Evolutionary conservation across 1,139 yeast species (phyloP).

Genomic region (Pichia inconspicua): DNA sequence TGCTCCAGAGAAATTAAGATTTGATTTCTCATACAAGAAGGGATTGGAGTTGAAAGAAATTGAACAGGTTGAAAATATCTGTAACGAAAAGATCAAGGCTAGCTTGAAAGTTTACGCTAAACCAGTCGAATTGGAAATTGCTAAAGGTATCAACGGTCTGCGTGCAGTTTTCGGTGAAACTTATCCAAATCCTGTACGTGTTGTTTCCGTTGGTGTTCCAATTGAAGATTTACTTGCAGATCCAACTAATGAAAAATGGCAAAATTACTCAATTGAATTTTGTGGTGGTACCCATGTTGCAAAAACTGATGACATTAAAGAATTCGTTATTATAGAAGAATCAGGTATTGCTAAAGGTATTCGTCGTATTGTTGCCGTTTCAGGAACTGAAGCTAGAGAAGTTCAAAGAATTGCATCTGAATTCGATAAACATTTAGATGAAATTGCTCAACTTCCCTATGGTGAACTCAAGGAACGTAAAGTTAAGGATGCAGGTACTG

Average conservation of each 20-base stretch:
- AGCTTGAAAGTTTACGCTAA: conserved; percentile 70
- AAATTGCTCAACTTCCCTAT: conserved; percentile 46
- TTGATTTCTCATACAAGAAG: conserved; percentile 90
- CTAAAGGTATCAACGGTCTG: conserved; percentile 70
- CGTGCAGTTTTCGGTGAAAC: conserved; percentile 99
- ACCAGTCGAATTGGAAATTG: conserved; percentile 69
- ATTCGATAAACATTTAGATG: conserved; percentile 52
- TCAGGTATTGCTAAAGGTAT: conserved; percentile 98
- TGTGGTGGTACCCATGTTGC: conserved; percentile 99
- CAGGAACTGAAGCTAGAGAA: conserved; percentile 83
- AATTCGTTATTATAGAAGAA: conserved; percentile 83
- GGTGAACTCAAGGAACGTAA: conserved; percentile 69
- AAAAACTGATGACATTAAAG: conserved; percentile 88
- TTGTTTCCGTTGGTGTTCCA: conserved; percentile 88
- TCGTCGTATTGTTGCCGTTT: conserved; percentile 94
- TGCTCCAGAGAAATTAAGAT: conserved; percentile 89
- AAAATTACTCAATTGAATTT: conserved; percentile 75
- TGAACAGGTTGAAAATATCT: conserved; percentile 64
- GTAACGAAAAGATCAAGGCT: conserved; percentile 62
- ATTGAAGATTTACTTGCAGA: conserved; percentile 69
- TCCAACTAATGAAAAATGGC: conserved; percentile 72
- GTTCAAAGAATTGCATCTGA: conserved; percentile 79
- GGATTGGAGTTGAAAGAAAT: conserved; percentile 67
- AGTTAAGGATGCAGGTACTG: conserved; percentile 77
- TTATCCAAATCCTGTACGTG: conserved; percentile 98